Percentiles rank a stretch among this genome's conserved stretches.
phyloP scores from a whole-genome alignment of 768 basidiomycete genomes.

The Terana coerulea region DNA sequence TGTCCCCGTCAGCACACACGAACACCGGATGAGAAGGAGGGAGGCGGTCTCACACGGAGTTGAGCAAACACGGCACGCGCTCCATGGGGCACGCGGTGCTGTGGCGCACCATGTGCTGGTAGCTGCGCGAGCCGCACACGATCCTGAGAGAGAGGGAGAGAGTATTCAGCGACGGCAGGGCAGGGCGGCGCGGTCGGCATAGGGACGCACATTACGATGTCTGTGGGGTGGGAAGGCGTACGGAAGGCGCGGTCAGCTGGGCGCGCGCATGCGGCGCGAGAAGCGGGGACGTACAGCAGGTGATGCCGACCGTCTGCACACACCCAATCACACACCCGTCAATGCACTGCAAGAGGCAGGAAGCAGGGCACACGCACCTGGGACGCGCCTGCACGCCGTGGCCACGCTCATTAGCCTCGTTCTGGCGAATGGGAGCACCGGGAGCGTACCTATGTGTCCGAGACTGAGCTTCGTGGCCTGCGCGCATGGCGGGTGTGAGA shows the following conservation, averaged over 20 bases:
- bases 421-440: not conserved
- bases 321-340: too few relatives aligned
- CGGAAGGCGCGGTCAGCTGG: not conserved
- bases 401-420: not conserved
- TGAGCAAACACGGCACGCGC: not conserved
- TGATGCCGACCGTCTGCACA: not conserved
- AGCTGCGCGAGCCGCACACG: not conserved
- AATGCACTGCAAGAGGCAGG: too few relatives aligned
- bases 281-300: not conserved
- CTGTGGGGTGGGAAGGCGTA: not conserved
- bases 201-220: slow-evolving; percentile 7
- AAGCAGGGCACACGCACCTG: too few relatives aligned
- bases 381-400: too few relatives aligned
- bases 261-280: not conserved
- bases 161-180: not conserved
- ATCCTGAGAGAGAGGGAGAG: not conserved
- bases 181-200: too few relatives aligned
- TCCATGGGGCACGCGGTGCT: not conserved
- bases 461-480: not conserved
- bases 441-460: too few relatives aligned
- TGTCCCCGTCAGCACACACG: not conserved
- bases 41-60: not conserved
- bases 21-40: not conserved
- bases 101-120: not conserved
- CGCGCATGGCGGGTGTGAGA: not conserved